Base-by-base conservation (phyloP, 768 basidiomycete species). In the Pleurotus tuber-regium region DNA sequence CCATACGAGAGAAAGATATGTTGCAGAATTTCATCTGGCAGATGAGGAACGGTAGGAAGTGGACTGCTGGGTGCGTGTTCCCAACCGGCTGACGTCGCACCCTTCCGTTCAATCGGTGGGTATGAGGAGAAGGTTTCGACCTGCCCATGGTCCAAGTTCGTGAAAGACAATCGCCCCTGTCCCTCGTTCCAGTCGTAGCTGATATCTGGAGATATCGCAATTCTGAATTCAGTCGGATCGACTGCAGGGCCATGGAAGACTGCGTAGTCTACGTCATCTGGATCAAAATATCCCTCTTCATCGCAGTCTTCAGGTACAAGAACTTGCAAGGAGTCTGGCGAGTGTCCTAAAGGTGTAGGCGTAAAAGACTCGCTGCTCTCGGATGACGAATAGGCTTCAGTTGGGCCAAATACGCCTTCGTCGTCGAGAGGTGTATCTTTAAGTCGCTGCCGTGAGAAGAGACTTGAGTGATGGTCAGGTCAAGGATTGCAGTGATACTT, bases 371-470 rank as follows among this genome's bases (percentile, higher is more conserved):
- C n/a, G 12, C 43, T 46, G 43, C 26, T 26, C 24, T 43, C 42
- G 21, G 43, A 46, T 12, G 43, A 46, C 12, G 43, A 25, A 16
- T 31, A 46, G 16, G 21, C 26, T 14, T 46, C 25, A 12, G 25
- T 26, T 18, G 43, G 43, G 8, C 43, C 43, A 46, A 46, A 46
- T 10, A 46, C 21, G 24, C 25, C 28, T 26, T 46, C 43, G 21
- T 46, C 28, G 43, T 46, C 43, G 2, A 30, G 18, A 16, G 35
- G 35, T 38, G 24, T n/a, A 7, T 28, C 25, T 26, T 46, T 25
- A 18, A 46, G 43, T 5, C 21, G 24, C 28, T 46, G 43, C 26
- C 43, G 24, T 46, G 43, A 46, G 43, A 46, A 46, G 5, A 46
- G 21, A 3, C 43, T 46, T 42, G 41, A 42, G 23, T n/a, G 18